Conservation (phyloP, 495 filamentous ascomycete genomes). For the Articulospora tetracladia region DNA sequence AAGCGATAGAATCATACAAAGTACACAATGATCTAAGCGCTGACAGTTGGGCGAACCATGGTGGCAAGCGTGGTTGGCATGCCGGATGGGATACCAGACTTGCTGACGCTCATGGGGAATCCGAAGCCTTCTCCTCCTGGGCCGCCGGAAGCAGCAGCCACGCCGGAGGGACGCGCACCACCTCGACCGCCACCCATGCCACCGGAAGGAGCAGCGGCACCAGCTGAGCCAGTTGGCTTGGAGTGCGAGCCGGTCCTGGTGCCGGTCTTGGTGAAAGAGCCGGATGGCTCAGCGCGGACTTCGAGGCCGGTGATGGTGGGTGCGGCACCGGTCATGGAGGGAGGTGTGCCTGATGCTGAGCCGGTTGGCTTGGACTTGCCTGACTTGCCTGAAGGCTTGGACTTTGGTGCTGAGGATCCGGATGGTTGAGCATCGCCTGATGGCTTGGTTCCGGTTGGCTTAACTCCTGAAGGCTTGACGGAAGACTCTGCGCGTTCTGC, state of each 20-base stretch:
- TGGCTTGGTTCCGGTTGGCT: not conserved
- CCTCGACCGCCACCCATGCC: no score
- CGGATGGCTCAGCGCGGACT: not conserved
- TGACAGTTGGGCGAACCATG: not conserved
- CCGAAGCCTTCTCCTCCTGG: not conserved
- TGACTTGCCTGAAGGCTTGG: no score
- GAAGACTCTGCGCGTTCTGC: not conserved
- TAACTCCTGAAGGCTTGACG: not conserved
- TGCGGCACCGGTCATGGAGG: no score
- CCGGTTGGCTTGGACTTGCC: no score
- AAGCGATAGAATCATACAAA: not conserved
- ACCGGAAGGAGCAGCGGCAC: not conserved
- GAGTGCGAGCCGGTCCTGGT: not conserved
- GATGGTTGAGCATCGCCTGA: not conserved
- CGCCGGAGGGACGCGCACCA: not conserved
- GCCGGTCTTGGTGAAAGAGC: not conserved
- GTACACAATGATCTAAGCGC: not conserved
- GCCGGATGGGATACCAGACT: not conserved
- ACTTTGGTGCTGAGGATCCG: not conserved
- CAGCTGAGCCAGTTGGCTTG: not conserved
- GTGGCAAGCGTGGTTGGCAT: not conserved
- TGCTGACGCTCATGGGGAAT: not conserved
- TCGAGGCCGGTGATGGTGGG: not conserved
- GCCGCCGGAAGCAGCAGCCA: not conserved
- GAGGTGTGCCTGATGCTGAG: not conserved